Conservation (phyloP, 129 eudicot genomes). For the Flaveria sonorensis region DNA sequence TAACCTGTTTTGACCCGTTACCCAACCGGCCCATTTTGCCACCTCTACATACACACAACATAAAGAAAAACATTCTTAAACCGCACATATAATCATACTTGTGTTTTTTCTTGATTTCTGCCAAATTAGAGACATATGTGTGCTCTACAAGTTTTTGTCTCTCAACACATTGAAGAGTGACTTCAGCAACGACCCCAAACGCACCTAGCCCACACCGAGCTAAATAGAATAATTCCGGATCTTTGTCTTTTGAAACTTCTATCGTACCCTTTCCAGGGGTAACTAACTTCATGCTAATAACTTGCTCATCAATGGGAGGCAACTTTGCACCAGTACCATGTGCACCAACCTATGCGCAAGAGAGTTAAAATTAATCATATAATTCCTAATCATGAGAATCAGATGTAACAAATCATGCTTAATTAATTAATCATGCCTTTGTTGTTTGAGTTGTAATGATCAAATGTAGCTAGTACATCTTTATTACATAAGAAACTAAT, state of each 20-base stretch:
- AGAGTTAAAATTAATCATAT: neutral
- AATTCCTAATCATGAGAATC: neutral
- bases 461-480: no score
- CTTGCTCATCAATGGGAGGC: slow-evolving; percentile 99
- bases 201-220: slow-evolving; percentile 98
- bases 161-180: slow-evolving; percentile 97
- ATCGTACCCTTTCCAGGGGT: slow-evolving; percentile 94
- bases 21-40: neutral
- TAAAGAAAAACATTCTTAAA: neutral
- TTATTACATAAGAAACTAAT: no score
- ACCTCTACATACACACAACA: neutral
- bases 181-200: slow-evolving; percentile 96
- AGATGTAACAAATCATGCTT: neutral
- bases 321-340: slow-evolving; percentile 98
- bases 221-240: slow-evolving; percentile 84
- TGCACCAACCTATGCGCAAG: slow-evolving; percentile 75
- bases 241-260: slow-evolving; percentile 82
- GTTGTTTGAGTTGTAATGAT: neutral
- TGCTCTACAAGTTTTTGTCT: slow-evolving; percentile 98
- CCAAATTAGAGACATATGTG: slow-evolving; percentile 74
- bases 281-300: slow-evolving; percentile 91
- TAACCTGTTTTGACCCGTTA: neutral
- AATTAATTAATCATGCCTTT: neutral
- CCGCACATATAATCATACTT: slow-evolving; percentile 44
- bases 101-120: slow-evolving; percentile 91